Evolutionary conservation across 2,329 filamentous ascomycete genomes (phyloP).

Genomic region (Venturia carpophila): DNA sequence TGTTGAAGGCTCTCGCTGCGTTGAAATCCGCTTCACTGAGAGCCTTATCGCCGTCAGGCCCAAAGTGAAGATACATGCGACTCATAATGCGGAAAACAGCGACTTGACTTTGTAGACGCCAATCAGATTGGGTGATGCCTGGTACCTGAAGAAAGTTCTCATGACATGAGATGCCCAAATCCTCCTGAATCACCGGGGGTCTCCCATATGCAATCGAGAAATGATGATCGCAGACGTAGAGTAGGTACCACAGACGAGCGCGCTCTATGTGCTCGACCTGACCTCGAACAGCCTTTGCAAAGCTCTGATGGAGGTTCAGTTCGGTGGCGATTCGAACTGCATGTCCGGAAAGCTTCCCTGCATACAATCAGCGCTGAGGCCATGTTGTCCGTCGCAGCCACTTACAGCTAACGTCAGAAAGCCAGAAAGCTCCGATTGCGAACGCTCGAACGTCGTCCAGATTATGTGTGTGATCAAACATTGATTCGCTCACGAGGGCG

Average conservation of each 20-base stretch:
- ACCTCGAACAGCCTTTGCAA: constrained; percentile 29
- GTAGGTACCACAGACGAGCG: constrained; percentile 34
- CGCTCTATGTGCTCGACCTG: constrained; percentile 29
- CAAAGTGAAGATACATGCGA: constrained; percentile 19
- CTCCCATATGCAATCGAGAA: constrained; percentile 32
- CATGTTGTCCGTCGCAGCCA: background rate
- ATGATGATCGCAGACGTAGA: constrained; percentile 36
- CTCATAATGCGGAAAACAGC: constrained; percentile 19
- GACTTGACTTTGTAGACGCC: constrained; percentile 21
- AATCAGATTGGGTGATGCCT: constrained; percentile 27
- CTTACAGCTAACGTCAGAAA: constrained; percentile 27
- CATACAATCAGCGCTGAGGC: background rate
- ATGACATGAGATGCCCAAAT: constrained; percentile 26
- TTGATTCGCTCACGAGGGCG: constrained; percentile 17
- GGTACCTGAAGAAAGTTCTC: constrained; percentile 28
- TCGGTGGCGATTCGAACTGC: constrained; percentile 35
- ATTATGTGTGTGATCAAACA: constrained; percentile 21
- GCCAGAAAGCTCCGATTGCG: constrained; percentile 34
- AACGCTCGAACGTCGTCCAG: constrained; percentile 29
- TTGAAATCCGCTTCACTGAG: constrained; percentile 17
- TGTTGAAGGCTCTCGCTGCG: constrained; percentile 16
- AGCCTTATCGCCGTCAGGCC: constrained; percentile 18
- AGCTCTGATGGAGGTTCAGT: constrained; percentile 33
- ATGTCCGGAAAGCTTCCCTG: constrained; percentile 17
- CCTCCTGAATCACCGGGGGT: constrained; percentile 32